phyloP scores from a whole-genome alignment of 2,329 filamentous ascomycete genomes.

The Cladosporium sp. region DNA sequence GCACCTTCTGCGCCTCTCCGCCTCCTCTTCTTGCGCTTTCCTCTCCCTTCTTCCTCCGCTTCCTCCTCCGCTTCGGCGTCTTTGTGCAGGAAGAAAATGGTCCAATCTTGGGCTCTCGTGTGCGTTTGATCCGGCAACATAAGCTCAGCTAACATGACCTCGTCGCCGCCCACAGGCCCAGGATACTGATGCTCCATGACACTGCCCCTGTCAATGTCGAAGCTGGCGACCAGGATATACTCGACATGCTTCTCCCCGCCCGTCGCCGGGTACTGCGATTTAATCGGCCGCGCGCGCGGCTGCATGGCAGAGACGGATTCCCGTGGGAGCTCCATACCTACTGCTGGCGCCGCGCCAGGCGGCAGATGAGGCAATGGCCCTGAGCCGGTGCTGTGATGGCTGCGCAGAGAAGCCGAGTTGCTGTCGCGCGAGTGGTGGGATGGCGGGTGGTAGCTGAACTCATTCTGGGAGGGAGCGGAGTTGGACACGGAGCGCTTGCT shows the following conservation, averaged over 20 bases:
- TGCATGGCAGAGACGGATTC: neutral
- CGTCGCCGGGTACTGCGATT: conserved; percentile 47
- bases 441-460: conserved; percentile 15
- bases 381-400: conserved; percentile 4
- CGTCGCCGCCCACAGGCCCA: conserved; percentile 88
- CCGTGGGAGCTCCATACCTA: neutral
- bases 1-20: conserved; percentile 40
- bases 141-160: conserved; percentile 95
- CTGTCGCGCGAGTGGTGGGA: conserved; percentile 32
- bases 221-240: conserved; percentile 95
- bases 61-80: conserved; percentile 83
- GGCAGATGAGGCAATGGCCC: neutral
- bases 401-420: conserved; percentile 16
- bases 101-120: conserved; percentile 94
- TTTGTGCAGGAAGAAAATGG: conserved; percentile 97
- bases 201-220: conserved; percentile 92
- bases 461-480: conserved; percentile 9
- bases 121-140: conserved; percentile 98
- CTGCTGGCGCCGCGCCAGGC: conserved; percentile 8
- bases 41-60: conserved; percentile 57
- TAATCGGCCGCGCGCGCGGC: conserved; percentile 29
- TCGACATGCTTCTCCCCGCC: conserved; percentile 83
- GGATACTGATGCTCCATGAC: conserved; percentile 99
- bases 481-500: conserved; percentile 20
- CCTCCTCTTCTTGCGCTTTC: conserved; percentile 40